Percentiles rank a stretch among this genome's conserved stretches.
phyloP scores from a whole-genome alignment of 2,329 filamentous ascomycete genomes.

The Fusarium lyarnte region DNA sequence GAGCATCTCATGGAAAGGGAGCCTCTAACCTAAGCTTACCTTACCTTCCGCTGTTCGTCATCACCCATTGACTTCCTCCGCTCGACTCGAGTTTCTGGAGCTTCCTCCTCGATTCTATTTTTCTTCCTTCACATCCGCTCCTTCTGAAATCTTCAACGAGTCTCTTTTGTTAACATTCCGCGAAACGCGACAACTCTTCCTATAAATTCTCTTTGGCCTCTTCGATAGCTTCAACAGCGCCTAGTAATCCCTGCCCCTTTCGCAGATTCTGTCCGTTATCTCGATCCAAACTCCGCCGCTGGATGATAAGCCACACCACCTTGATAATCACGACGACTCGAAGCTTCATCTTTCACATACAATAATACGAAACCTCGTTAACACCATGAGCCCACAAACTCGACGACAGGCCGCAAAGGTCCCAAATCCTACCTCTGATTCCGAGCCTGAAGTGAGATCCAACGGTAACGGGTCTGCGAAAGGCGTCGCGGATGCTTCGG shows the following conservation, averaged over 20 bases:
- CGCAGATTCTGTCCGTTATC: conserved; percentile 38
- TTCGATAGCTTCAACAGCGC: conserved; percentile 34
- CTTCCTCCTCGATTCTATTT: conserved; percentile 24
- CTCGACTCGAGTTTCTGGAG: conserved; percentile 10
- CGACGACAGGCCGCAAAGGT: conserved; percentile 52
- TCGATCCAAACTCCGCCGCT: conserved; percentile 17
- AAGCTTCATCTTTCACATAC: conserved; percentile 11
- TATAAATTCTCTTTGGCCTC: not conserved
- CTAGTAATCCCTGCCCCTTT: conserved; percentile 39
- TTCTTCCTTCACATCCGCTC: conserved; percentile 42
- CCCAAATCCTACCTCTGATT: conserved; percentile 41
- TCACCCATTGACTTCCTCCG: conserved; percentile 24
- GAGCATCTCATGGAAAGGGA: conserved; percentile 35
- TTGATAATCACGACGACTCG: conserved; percentile 26
- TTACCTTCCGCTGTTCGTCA: conserved; percentile 25
- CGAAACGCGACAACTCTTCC: not conserved
- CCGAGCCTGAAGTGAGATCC: conserved; percentile 45
- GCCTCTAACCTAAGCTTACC: conserved; percentile 15
- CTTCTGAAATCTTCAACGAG: conserved; percentile 25
- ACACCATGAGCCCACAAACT: conserved; percentile 52
- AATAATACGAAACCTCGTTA: not conserved
- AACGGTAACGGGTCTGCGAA: conserved; percentile 56
- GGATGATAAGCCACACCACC: conserved; percentile 38
- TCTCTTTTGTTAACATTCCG: not conserved
- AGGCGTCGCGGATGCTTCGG: conserved; percentile 48